Base-by-base conservation (phyloP, 2,329 filamentous ascomycete species). In the Hypomyces rosellus region DNA sequence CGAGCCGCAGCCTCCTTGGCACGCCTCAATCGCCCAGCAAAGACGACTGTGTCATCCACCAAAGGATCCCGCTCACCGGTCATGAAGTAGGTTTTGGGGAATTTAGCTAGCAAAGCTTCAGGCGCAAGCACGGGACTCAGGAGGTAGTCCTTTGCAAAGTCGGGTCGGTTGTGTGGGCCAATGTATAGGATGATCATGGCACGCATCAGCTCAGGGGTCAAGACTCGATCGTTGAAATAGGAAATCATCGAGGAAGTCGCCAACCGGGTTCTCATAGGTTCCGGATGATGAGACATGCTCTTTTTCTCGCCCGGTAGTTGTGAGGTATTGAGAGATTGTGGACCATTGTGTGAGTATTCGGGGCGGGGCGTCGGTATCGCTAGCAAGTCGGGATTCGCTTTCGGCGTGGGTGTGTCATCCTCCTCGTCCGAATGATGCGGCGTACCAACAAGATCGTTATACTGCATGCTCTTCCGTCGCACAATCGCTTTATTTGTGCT, bases 101-200 rank as follows among this genome's bases (percentile, higher is more conserved):
- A 97, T n/a, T 80, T 78, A 13, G 85, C 82, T 0, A 99, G 78
- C 0, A 97, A 74, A 1, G 81, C 75, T 57, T 96, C 92, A 0
- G 93, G 93, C 0, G 93, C 91, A 0, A 96, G 79, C 1, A 96
- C 84, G 0, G 93, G 93, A 0, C 88, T 95, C 2, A 99, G 80
- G 0, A 96, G 79, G 65, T 90, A 96, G 67, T 99, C 92, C 6
- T 88, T 89, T 25, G 82, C 82, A 66, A 99, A 97, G 64, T 97
- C 90, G 0, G 93, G 93, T 1, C 91, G 85, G 66, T 93, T 89
- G 64, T 96, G 88, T 0, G 91, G 90, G 1, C 93, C 93, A 49
- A 99, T 88, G 66, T 99, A 99, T 4, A 99, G 76, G 57, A 99
- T 95, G 57, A 99, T 96, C 91, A 99, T 97, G 55, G 91, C 89